These are phyloP conservation scores for Crucibulum laeve DNA, from an alignment of 768 basidiomycete species.

Conservation along the genomic window DNA sequence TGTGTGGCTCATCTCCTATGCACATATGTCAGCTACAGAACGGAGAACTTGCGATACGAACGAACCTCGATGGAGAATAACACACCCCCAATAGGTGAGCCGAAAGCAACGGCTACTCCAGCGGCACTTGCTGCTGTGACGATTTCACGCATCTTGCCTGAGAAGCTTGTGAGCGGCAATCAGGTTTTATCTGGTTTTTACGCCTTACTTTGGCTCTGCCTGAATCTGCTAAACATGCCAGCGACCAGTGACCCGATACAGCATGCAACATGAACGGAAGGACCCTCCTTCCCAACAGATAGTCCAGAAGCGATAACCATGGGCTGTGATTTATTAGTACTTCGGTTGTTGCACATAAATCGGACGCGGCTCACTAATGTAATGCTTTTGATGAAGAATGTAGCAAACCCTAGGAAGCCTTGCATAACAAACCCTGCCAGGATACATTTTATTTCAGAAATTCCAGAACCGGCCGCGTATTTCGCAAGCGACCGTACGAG, in stretches of 20 bases:
- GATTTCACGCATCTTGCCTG: constrained; percentile 84
- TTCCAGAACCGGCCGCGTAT: constrained; percentile 96
- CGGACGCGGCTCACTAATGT: constrained; percentile 62
- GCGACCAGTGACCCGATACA: constrained; percentile 92
- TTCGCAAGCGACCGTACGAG: constrained; percentile 86
- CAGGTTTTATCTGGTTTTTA: background rate
- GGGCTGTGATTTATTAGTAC: constrained; percentile 52
- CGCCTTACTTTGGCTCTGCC: constrained; percentile 80
- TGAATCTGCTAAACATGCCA: constrained; percentile 74
- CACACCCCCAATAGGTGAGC: constrained; percentile 96
- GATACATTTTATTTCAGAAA: constrained; percentile 98
- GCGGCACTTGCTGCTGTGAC: constrained; percentile 95
- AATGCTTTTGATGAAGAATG: constrained; percentile 90
- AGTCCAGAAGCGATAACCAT: constrained; percentile 95
- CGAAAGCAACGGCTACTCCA: constrained; percentile 97
- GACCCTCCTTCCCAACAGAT: constrained; percentile 97
- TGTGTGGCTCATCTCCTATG: constrained; percentile 95
- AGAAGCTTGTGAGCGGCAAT: constrained; percentile 10
- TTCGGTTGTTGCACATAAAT: background rate
- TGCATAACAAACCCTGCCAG: constrained; percentile 97
- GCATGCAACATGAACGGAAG: constrained; percentile 96
- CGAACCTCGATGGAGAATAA: constrained; percentile 93
- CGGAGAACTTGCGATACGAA: background rate
- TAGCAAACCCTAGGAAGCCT: constrained; percentile 86
- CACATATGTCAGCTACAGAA: background rate